Evolutionary conservation across 1,284 basidiomycete genomes (phyloP), one percentile per base, ranked within the genome.

Genomic region (Ganoderma resinaceum): DNA sequence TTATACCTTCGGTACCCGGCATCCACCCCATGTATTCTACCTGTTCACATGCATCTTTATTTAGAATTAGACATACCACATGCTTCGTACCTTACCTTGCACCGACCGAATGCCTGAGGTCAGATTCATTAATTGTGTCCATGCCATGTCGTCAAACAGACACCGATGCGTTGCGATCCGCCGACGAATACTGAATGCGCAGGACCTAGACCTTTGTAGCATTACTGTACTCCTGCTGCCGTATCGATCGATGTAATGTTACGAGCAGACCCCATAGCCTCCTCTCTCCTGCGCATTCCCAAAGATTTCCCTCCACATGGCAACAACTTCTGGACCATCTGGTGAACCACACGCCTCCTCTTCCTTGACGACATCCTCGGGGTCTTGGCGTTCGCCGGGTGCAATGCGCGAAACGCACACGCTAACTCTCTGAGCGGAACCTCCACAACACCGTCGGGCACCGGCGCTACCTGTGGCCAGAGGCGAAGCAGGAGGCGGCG

Each of bases 401-500:
- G 78, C 69, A 85, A 69, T 65, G 79, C 73, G 53, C 85, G 83
- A 76, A 91, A 87, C 40, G 77, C 73, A 46, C 69, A 72, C 29
- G 83, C 82, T 14, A 91, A 79, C 46, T 80, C 76, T 68, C 81
- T 80, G 61, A 92, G 78, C 33, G 84, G 73, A 4, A 80, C 81
- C 20, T 78, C 67, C 33, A 76, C 74, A 33, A 87, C 75, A 53
- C 83, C 80, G 33, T 76, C 78, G n/a, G 90, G 90, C 68, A 92
- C 86, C 12, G 87, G 86, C 62, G 84, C 82, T n/a, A 92, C 84
- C 66, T 84, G 85, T 2, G 85, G 78, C 93, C 93, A 94, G 40
- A 93, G 77, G 61, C 84, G 81, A 37, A 88, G 78, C 26, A 94
- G 81, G 43, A 90, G 77, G 31, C 78, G 80, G 66, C 85, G 85